Base-by-base conservation (phyloP, 2,329 filamentous ascomycete species). In the Saccharata proteae region DNA sequence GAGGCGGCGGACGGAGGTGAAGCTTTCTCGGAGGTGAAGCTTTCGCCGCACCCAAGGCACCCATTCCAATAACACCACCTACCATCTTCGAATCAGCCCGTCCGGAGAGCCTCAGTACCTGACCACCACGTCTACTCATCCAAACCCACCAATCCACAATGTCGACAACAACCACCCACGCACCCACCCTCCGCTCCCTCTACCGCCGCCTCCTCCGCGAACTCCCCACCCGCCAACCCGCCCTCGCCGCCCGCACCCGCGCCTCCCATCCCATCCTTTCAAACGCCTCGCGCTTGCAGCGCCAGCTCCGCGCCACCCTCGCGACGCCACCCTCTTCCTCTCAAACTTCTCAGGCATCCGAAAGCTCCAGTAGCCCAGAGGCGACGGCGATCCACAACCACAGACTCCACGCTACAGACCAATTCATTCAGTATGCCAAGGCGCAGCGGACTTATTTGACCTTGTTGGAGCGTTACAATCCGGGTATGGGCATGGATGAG, bases 161-260 rank as follows among this genome's bases (percentile, higher is more conserved):
- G 57, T 40, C 38, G 6, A 56, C 55, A 27, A 46, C 58, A n/a
- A 27, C 40, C 10, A 16, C 43, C 22, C 54, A 65, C 39, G 53
- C 69, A 23, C 61, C 64, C 22, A 51, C 55, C 40, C 54, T 81
- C 24, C 82, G 83, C 48, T 74, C 83, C 20, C 69, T 93, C 51
- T 96, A 96, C 69, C 82, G 88, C 47, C 71, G 78, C 24, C 67
- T 94, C 49, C 74, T 96, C 34, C 84, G 88, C 55, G 85, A 94
- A 62, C 75, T 94, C 6, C 88, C 88, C 2, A 71, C 79, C 6
- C 77, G 77, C 5, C 9, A 16, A 2, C 17, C 32, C 10, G 19
- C 29, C 13, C 15, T n/a, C 26, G 65, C 69, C 3, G 43, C 41
- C 1, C 42, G 43, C 20, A 35, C 26, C 21, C 41, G 40, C 31